Base-by-base conservation (phyloP, 139 green algal species). In the Picochlorum costavermella region DNA sequence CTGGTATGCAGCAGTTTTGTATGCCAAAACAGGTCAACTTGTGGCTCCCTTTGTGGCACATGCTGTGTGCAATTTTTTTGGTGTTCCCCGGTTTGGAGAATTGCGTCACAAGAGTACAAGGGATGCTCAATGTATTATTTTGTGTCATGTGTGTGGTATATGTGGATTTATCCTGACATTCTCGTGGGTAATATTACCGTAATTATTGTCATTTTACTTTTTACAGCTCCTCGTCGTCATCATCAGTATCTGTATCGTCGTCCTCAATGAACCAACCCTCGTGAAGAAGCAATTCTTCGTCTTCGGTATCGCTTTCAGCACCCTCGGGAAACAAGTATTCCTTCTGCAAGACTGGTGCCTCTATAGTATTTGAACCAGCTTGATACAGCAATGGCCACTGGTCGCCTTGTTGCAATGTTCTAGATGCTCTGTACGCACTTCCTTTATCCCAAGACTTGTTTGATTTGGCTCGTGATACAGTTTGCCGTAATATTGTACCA, bases 11-110 rank as follows among this genome's bases (percentile, higher is more conserved):
- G 77, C 86, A 26, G 85, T 56, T 33, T 58, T 87, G 4, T 78
- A 91, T 28, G 26, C 90, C 13, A 56, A 63, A 6, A 88, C 72
- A 3, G 72, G 80, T 1, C 67, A 76, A 44, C 14, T 88, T 2
- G 49, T 62, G 6, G 76, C 75, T 3, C 58, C 73, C 1, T 40
- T 85, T 3, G 58, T 71, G 9, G 74, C 75, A 2, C 88, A 95
- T 60, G 56, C 67, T 1, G 73, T 88, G 20, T 91, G 83, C 79
- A 95, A 95, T 51, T 70, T 71, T n/a, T 69, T 87, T 65, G 84
- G 88, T 25, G 67, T 90, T 20, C 86, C 87, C 3, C n/a, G 17
- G 9, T 53, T 53, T 53, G 46, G 17, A 20, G 17, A 53, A 14
- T 28, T 53, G 9, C 46, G 46, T 10, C n/a, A 53, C 8, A 28